Conservation (phyloP, 2,329 filamentous ascomycete species). For the Fusarium lyarnte region DNA sequence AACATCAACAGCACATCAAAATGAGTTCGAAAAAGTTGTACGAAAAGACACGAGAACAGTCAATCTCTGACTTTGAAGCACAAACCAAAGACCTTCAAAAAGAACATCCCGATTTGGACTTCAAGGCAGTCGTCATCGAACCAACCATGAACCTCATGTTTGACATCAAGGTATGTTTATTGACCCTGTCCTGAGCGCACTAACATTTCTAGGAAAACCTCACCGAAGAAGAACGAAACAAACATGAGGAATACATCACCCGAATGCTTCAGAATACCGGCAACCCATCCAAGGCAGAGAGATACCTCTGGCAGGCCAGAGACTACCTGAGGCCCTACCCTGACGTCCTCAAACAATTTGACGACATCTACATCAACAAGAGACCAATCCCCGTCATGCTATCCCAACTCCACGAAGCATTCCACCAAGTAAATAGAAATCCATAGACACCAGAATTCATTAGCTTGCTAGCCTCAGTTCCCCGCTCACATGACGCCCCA, state of each 20-base stretch:
- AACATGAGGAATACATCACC: conserved; percentile 20
- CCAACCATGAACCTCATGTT: conserved; percentile 37
- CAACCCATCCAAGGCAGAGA: conserved; percentile 29
- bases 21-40: neutral
- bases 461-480: neutral
- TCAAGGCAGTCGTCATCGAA: conserved; percentile 25
- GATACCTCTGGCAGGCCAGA: conserved; percentile 30
- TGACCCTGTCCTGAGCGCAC: rapidly evolving
- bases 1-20: neutral
- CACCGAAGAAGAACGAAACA: neutral
- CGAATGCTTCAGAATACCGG: conserved; percentile 25
- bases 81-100: conserved; percentile 18
- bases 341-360: conserved; percentile 25
- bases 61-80: conserved; percentile 27
- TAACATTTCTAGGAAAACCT: conserved; percentile 19
- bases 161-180: conserved; percentile 20
- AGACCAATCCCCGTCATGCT: conserved; percentile 29
- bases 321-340: conserved; percentile 30
- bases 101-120: conserved; percentile 29
- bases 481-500: conserved; percentile 35
- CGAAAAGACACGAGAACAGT: conserved; percentile 28
- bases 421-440: conserved; percentile 5
- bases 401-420: conserved; percentile 21
- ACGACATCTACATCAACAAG: conserved; percentile 32
- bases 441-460: neutral